These are phyloP conservation scores for Beauveria sp. DNA, from an alignment of 2,329 filamentous ascomycete genomes.

Conservation along the genomic window DNA sequence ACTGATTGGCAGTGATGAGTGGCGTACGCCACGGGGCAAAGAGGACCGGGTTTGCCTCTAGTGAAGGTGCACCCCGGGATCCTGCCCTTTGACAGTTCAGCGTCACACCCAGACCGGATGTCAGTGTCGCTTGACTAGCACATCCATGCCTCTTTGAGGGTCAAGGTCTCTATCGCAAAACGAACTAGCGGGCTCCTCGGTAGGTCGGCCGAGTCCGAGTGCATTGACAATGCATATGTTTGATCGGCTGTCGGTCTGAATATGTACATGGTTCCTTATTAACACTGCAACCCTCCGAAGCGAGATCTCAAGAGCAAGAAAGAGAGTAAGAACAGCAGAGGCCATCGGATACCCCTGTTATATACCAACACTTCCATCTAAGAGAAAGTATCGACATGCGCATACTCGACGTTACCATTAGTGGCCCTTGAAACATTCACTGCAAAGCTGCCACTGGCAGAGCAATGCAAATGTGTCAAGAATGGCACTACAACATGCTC, in stretches of 20 bases:
- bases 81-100: background rate
- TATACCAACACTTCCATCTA: too few relatives aligned
- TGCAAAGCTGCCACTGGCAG: background rate
- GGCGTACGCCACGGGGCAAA: constrained; percentile 2
- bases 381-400: background rate
- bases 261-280: background rate
- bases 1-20: background rate
- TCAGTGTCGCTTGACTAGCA: background rate
- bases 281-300: background rate
- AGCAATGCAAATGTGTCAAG: background rate
- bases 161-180: background rate
- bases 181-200: constrained; percentile 4
- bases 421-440: background rate
- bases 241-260: background rate
- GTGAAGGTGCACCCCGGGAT: background rate
- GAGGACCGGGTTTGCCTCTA: background rate
- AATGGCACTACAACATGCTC: background rate
- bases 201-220: background rate
- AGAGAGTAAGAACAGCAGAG: background rate
- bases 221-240: background rate
- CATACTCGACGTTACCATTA: background rate
- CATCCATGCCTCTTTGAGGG: background rate
- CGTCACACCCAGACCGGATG: background rate
- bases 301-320: background rate
- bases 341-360: background rate